Conservation (phyloP, 2,329 filamentous ascomycete genomes). For the Aspergillus hortae region DNA sequence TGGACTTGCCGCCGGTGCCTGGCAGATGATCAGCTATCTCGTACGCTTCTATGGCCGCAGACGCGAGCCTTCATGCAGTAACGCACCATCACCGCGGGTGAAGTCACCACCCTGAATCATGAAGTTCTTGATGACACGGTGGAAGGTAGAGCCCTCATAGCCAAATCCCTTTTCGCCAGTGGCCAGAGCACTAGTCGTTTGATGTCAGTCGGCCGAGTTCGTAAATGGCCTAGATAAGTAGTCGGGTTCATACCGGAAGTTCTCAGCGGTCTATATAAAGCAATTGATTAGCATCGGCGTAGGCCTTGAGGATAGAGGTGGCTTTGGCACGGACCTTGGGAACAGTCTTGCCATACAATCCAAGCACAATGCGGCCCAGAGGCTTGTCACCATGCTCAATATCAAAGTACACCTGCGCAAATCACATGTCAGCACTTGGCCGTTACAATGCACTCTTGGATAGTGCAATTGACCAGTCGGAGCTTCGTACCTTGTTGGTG, state of each 20-base stretch:
- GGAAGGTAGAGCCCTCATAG: slow-evolving; percentile 64
- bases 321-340: slow-evolving; percentile 50
- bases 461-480: background rate
- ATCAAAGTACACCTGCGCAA: slow-evolving; percentile 59
- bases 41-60: background rate
- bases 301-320: background rate
- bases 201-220: slow-evolving; percentile 11
- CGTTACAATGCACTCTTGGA: too few species aligned
- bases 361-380: slow-evolving; percentile 59
- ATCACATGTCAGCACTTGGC: slow-evolving; percentile 9
- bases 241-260: slow-evolving; percentile 50
- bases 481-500: slow-evolving; percentile 71
- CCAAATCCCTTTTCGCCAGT: slow-evolving; percentile 67
- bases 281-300: slow-evolving; percentile 9
- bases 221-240: background rate
- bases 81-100: slow-evolving; percentile 56
- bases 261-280: slow-evolving; percentile 56
- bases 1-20: slow-evolving; percentile 65
- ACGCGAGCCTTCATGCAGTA: background rate
- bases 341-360: slow-evolving; percentile 65
- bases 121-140: slow-evolving; percentile 67
- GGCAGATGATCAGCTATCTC: slow-evolving; percentile 10
- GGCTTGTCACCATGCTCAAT: slow-evolving; percentile 61
- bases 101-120: slow-evolving; percentile 71
- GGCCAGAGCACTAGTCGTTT: slow-evolving; percentile 49